Base-by-base conservation (phyloP, 202 grass and related monocot genomes). In the Bolboschoenoplectus hybrid region DNA sequence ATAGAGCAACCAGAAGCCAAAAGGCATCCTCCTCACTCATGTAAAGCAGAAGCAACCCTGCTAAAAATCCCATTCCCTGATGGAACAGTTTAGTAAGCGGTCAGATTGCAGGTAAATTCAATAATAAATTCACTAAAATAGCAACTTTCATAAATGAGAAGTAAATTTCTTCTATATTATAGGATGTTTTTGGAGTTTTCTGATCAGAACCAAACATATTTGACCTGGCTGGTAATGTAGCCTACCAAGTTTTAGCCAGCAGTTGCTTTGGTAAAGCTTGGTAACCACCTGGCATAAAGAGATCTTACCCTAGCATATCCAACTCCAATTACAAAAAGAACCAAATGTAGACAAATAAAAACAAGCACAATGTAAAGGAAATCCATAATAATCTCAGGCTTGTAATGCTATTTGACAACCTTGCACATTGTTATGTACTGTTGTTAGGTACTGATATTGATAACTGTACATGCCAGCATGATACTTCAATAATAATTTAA, bases 51-150 rank as follows among this genome's bases (percentile, higher is more conserved):
- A 98, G 85, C 66, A 98, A 43, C 52, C 93, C 92, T 7, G 93
- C 92, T 91, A 98, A 89, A 91, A 98, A 98, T 74, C 97, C 97
- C 97, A 98, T 98, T 81, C 97, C 97, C 97, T 98, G 88, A 84
- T 40, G 64, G 43, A 14, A 40, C 49, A 84, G 52, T 84, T 84
- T 26, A 26, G 44, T 16, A 13, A 46, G 50, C 57, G 1, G 47
- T 69, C 20, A 83, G 81, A 17, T 68, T 83, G 20, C 45, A 71
- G 14, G 35, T 84, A 69, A 57, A 68, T 17, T 39, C 3, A 56
- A 70, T 56, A 61, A 39, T 20, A n/a, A 51, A 34, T 68, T 64
- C 20, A 65, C 77, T 43, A 62, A 80, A 16, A 62, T 34, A 63
- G 26, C 14, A 83, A 83, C 32, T 78, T 55, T 17, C 17, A 49